Base-by-base conservation (phyloP, 805 yeast genomes). In the Suhomyces sp. region DNA sequence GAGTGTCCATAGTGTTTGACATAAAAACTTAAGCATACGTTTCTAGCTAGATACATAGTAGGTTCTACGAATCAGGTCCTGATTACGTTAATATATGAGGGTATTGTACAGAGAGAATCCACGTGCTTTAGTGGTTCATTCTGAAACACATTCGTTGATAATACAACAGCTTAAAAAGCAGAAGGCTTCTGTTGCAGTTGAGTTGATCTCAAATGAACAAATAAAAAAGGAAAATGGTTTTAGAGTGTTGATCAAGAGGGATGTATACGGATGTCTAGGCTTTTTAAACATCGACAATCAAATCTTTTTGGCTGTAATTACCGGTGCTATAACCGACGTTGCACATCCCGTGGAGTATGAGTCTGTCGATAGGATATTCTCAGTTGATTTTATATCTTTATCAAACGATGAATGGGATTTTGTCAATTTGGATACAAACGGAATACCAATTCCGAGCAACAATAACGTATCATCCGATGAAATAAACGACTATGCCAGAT, bases 311-410 rank as follows among this genome's bases (percentile, higher is more conserved):
- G 88, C 96, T 48, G 81, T 89, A 0, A 89, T 94, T 49, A 85
- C 96, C 0, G 86, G 89, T 0, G 83, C 87, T 27, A 53, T 64
- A 25, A 69, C 82, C 1, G 80, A 83, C 56, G 96, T 89, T 10
- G 98, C 98, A 0, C 75, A 79, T 24, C 98, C 98, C 0, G 76
- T 89, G 13, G 85, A 86, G 0, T 82, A 82, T 35, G 96, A 94
- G 66, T 77, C 89, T 1, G 88, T 93, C 24, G 84, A 88, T 63
- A 84, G 84, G 59, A 92, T 94, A 46, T 80, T 77, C 62, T 83
- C 84, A n/a, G 96, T 93, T 33, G 97, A 92, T 59, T 94, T 94
- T 65, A 80, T 87, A 58, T 87, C 96, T 53, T 69, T 94, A 51
- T 82, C 85, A 22, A 78, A 77, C 41, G 72, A 81, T 41, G 80